Base-by-base conservation (phyloP, 352 stramenopile species). In the Elongisporangium anandrum region DNA sequence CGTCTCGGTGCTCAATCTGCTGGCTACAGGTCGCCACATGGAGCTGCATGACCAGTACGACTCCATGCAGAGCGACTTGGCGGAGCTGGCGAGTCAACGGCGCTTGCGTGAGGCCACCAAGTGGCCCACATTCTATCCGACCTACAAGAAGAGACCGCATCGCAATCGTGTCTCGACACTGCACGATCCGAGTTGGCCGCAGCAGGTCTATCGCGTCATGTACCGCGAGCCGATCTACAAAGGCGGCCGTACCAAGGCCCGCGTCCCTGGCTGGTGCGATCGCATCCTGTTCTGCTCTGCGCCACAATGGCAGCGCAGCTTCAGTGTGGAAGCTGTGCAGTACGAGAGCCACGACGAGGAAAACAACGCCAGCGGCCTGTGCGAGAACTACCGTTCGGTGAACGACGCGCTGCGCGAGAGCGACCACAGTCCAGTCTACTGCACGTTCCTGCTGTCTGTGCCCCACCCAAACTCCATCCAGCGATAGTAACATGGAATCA, bases 171-270 rank as follows among this genome's bases (percentile, higher is more conserved):
- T 56, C 20, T 49, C 52, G n/a, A 70, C 60, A 16, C 63, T 63
- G 19, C 19, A 21, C 50, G 64, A 79, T 48, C 74, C 77, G 1
- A 57, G 59, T 8, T 92, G 82, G 85, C 70, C 73, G 9, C 54
- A 71, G 50, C 64, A 72, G 12, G 72, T 88, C 22, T 93, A 93
- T 57, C 62, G 76, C 17, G 69, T 75, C 0, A 58, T 59, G 15
- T 88, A 78, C 59, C 77, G 79, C 21, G 81, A 91, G 53, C 77
- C 84, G 39, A 81, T 91, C 52, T 89, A 88, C 70, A 91, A 91
- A 59, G 79, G 81, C 19, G 81, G 84, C 13, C 57, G 82, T 15
- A 49, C 79, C 8, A 78, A 81, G n/a, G 75, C 85, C 16, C 81
- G 77, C 3, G 77, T 88, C 15, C 84, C 84, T 5, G 73, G 74